Conservation (phyloP, 2,329 filamentous ascomycete genomes). For the Exutisphaerella laricina region DNA sequence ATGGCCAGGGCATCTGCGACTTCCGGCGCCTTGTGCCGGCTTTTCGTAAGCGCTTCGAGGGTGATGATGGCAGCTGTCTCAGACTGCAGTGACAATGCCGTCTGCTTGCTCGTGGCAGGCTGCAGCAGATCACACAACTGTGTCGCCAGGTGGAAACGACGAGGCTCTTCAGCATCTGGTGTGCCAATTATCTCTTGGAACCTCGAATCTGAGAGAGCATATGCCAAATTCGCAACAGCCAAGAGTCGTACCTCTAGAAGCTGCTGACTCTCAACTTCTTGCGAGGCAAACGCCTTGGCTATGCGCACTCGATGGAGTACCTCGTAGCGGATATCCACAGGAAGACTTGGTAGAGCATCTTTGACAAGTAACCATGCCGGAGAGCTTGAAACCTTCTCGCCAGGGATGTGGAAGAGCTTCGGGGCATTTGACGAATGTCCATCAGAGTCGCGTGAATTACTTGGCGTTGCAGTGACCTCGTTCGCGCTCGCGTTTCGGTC, state of each 20-base stretch:
- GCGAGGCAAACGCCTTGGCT: slow-evolving; percentile 70
- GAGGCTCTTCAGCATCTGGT: slow-evolving; percentile 82
- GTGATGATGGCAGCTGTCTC: slow-evolving; percentile 78
- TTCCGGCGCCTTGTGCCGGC: slow-evolving; percentile 70
- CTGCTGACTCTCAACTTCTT: slow-evolving; percentile 62
- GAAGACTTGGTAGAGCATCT: slow-evolving; percentile 53
- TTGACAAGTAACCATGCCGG: slow-evolving; percentile 41
- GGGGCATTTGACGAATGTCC: slow-evolving; percentile 37
- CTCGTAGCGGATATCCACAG: slow-evolving; percentile 71
- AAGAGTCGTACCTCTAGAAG: slow-evolving; percentile 72
- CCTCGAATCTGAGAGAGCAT: slow-evolving; percentile 74
- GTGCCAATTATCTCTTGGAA: slow-evolving; percentile 83
- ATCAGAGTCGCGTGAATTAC: slow-evolving; percentile 31
- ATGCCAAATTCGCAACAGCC: slow-evolving; percentile 84
- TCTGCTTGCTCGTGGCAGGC: slow-evolving; percentile 64
- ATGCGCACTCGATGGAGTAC: slow-evolving; percentile 75
- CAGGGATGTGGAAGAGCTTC: slow-evolving; percentile 60
- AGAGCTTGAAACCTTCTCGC: slow-evolving; percentile 40
- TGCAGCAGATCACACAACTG: slow-evolving; percentile 91
- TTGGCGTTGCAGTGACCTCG: slow-evolving; percentile 24
- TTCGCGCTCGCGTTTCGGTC: slow-evolving; percentile 23
- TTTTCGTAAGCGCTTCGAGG: slow-evolving; percentile 78
- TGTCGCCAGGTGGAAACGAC: slow-evolving; percentile 81
- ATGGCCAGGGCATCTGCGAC: slow-evolving; percentile 87
- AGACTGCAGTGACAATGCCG: slow-evolving; percentile 64